Base-by-base conservation (phyloP, 352 stramenopile species). In the Thraustochytrium sp. region DNA sequence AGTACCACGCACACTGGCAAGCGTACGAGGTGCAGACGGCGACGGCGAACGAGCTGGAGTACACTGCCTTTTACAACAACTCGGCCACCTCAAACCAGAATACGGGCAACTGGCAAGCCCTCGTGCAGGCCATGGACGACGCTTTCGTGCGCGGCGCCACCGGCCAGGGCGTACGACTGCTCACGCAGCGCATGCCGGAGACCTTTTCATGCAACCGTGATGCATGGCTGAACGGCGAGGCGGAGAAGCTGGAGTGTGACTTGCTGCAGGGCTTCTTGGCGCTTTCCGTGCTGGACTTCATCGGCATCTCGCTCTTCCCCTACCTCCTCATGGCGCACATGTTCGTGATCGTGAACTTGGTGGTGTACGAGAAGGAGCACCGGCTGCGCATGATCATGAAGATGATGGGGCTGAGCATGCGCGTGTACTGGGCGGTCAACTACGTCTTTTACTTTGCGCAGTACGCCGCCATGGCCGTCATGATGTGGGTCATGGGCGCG, bases 351-450 rank as follows among this genome's bases (percentile, higher is more conserved):
- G 40, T 85, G 11, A 44, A 37, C 64, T 23, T 85, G 2, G 92
- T 95, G 87, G 90, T 95, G 29, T 89, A 91, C 29, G 91, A 95
- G 54, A 94, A 95, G 76, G 91, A 94, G 77, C 91, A 89, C 37
- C 85, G 89, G 46, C 87, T 94, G 42, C 89, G 90, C 9, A 89
- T 94, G 59, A 87, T 93, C 51, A 92, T 95, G 89, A 92, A 91
- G 87, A 94, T 93, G 84, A 93, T 93, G 90, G 91, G 91, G 0
- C 82, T 94, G 0, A 90, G 89, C 2, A 90, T 92, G 65, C 56
- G 82, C 37, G 90, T 89, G 34, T 84, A 94, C 53, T 87, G 92
- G 34, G 82, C 82, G n/a, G 92, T 80, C 29, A 80, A 80, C 51
- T 80, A 80, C 51, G 13, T 80, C 49, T 80, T 80, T 34, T 80